Evolutionary conservation across 345 rosid genomes (phyloP).

Genomic region (Eucalyptus tenuipes): DNA sequence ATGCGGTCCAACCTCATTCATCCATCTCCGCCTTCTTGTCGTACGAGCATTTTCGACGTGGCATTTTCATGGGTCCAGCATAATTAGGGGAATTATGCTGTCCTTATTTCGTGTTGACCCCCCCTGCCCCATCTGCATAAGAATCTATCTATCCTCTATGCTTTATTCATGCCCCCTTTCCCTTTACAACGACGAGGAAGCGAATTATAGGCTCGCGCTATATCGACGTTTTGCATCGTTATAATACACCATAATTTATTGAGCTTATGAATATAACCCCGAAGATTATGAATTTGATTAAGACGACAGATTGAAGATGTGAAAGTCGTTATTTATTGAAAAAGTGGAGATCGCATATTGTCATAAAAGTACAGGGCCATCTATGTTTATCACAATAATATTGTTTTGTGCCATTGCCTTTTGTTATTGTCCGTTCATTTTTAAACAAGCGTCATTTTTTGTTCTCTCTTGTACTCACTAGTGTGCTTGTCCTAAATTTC

Average conservation of each 20-base stretch:
- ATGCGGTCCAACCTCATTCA: background rate
- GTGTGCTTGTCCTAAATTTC: background rate
- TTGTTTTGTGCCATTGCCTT: background rate
- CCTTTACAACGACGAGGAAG: background rate
- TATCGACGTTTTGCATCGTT: background rate
- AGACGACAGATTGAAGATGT: background rate
- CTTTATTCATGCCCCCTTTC: background rate
- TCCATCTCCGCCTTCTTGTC: background rate
- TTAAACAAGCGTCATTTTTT: background rate
- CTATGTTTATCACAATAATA: rapidly evolving
- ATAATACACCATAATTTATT: background rate
- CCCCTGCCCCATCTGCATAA: background rate
- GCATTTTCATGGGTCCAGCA: background rate
- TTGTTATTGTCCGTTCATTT: background rate
- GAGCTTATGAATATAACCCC: background rate
- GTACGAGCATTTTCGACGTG: background rate
- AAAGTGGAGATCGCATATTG: background rate
- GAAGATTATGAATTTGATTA: background rate
- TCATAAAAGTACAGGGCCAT: rapidly evolving
- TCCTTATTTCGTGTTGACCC: background rate
- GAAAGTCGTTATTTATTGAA: background rate
- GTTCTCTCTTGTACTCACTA: background rate
- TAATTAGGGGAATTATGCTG: background rate
- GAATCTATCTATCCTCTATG: background rate
- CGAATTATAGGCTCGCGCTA: background rate